Evolutionary conservation across 2,329 filamentous ascomycete species (phyloP).

Genomic region (Colletotrichum sp.): DNA sequence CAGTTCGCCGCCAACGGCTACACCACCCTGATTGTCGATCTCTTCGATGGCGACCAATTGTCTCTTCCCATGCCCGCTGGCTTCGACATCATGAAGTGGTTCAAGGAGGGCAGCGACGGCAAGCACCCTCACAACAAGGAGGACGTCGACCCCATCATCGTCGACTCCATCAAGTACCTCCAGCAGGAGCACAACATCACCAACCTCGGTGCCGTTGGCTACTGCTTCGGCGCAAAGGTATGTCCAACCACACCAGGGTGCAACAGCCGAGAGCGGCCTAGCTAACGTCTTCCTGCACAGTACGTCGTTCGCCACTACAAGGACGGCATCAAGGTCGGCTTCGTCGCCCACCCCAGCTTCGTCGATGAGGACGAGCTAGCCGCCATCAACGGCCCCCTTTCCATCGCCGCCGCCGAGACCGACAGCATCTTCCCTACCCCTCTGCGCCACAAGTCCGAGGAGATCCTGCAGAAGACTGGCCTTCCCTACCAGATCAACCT

Average conservation of each 20-base stretch:
- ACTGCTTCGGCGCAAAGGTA: slow-evolving; percentile 79
- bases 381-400: slow-evolving; percentile 69
- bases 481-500: slow-evolving; percentile 78
- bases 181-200: slow-evolving; percentile 59
- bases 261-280: neutral
- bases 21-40: slow-evolving; percentile 40
- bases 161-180: slow-evolving; percentile 57
- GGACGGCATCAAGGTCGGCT: slow-evolving; percentile 72
- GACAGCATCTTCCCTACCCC: slow-evolving; percentile 70
- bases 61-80: slow-evolving; percentile 49
- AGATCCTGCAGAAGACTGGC: slow-evolving; percentile 61
- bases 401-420: slow-evolving; percentile 69
- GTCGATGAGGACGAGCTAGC: slow-evolving; percentile 70
- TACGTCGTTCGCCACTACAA: slow-evolving; percentile 73
- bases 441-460: slow-evolving; percentile 69
- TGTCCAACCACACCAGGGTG: slow-evolving; percentile 11
- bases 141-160: slow-evolving; percentile 37
- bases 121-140: slow-evolving; percentile 48
- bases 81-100: slow-evolving; percentile 37
- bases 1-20: slow-evolving; percentile 42
- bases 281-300: slow-evolving; percentile 35
- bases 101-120: slow-evolving; percentile 47
- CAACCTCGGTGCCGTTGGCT: slow-evolving; percentile 70
- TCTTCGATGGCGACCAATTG: slow-evolving; percentile 42
- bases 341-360: slow-evolving; percentile 78